Conservation (phyloP, 2,329 filamentous ascomycete species). For the Tolypocladium cylindrosporum region DNA sequence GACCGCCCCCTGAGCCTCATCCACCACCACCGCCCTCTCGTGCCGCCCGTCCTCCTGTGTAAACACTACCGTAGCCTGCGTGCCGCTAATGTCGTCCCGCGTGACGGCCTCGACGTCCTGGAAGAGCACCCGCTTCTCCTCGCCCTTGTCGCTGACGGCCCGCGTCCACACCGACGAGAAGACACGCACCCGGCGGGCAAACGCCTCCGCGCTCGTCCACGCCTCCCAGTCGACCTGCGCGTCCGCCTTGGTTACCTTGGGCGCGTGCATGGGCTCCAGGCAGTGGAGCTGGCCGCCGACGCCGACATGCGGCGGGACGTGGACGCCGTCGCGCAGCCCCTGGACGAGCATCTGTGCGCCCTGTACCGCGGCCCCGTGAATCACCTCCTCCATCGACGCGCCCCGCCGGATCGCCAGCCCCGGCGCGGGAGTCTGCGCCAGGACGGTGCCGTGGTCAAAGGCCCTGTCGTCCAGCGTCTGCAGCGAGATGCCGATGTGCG, state of each 20-base stretch:
- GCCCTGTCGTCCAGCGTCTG: slow-evolving; percentile 70
- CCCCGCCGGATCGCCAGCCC: slow-evolving; percentile 39
- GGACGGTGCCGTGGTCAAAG: slow-evolving; percentile 72
- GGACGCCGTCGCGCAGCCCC: slow-evolving; percentile 51
- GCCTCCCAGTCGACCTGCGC: slow-evolving; percentile 48
- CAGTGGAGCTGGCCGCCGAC: slow-evolving; percentile 14
- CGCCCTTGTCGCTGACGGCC: slow-evolving; percentile 14
- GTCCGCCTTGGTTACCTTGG: slow-evolving; percentile 61
- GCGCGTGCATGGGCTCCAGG: slow-evolving; percentile 40
- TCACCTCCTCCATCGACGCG: slow-evolving; percentile 32
- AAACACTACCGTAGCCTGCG: slow-evolving; percentile 8
- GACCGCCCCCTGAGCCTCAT: slow-evolving; percentile 9
- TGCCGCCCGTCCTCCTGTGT: slow-evolving; percentile 2
- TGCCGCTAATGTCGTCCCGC: slow-evolving; percentile 1
- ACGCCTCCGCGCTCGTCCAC: slow-evolving; percentile 40
- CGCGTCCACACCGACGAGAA: slow-evolving; percentile 58
- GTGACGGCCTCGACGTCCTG: slow-evolving; percentile 18
- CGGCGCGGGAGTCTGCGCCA: slow-evolving; percentile 57
- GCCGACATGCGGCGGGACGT: slow-evolving; percentile 49
- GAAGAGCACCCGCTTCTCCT: slow-evolving; percentile 28
- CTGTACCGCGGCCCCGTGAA: slow-evolving; percentile 43
- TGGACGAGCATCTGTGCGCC: slow-evolving; percentile 63
- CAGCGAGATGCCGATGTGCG: slow-evolving; percentile 64
- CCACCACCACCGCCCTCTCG: slow-evolving; percentile 4
- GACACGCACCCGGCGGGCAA: slow-evolving; percentile 46